Conservation (phyloP, 1,284 basidiomycete species). For the Amylostereum areolatum region DNA sequence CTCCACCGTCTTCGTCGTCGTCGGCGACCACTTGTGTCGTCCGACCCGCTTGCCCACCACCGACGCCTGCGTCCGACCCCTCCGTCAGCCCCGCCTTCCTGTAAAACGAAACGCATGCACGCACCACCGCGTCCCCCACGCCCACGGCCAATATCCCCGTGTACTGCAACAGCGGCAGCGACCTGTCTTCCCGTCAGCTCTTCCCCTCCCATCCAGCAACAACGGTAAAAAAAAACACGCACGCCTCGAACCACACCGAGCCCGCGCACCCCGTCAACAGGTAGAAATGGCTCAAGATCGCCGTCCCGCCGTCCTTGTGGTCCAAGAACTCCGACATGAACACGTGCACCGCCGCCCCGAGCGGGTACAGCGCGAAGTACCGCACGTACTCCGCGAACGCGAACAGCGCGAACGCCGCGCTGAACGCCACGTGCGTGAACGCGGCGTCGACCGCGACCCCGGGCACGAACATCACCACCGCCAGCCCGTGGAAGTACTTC, state of each 20-base stretch:
- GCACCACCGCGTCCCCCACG: constrained; percentile 87
- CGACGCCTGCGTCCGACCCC: constrained; percentile 57
- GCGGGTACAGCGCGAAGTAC: constrained; percentile 97
- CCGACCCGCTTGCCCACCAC: constrained; percentile 87
- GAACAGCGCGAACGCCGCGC: constrained; percentile 88
- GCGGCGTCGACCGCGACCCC: constrained; percentile 92
- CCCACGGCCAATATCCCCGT: constrained; percentile 92
- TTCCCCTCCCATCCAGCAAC: neutral
- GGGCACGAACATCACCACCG: constrained; percentile 94
- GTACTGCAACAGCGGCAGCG: constrained; percentile 68
- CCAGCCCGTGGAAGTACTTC: constrained; percentile 96
- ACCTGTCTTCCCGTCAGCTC: constrained; percentile 34
- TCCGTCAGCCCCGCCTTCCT: neutral
- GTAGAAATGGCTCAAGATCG: constrained; percentile 97
- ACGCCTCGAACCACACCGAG: constrained; percentile 94
- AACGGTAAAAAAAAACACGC: constrained; percentile 25
- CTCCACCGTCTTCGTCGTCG: constrained; percentile 86
- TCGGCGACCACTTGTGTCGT: constrained; percentile 75
- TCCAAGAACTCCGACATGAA: constrained; percentile 99
- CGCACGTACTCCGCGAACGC: constrained; percentile 95
- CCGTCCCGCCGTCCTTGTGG: constrained; percentile 91
- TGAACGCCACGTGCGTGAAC: constrained; percentile 93
- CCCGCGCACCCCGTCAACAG: constrained; percentile 92
- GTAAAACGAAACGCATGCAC: constrained; percentile 22
- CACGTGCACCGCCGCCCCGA: constrained; percentile 89